Conservation (phyloP, 73 alveolate genomes). For the Symbiodinium pilosum region DNA sequence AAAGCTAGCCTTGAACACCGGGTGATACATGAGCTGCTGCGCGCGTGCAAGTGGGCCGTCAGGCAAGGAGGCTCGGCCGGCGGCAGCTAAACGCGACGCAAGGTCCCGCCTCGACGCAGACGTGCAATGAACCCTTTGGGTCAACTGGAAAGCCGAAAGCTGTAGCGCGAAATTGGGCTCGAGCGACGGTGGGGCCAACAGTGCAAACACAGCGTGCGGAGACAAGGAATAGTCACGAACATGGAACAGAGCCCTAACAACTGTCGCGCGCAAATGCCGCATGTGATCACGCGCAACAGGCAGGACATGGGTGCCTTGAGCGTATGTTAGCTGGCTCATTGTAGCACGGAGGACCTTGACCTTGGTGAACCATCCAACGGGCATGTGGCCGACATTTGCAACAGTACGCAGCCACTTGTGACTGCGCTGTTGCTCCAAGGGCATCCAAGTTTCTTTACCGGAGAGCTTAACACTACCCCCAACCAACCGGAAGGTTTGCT, state of each 20-base stretch:
- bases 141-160: neutral
- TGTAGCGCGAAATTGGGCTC: conserved; percentile 7
- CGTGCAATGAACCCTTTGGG: neutral
- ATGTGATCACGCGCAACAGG: neutral
- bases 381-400: neutral
- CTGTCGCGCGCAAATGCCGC: neutral
- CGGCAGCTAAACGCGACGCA: no score
- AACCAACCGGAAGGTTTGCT: neutral
- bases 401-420: neutral
- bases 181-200: conserved; percentile 5
- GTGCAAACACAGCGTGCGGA: neutral
- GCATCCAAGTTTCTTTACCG: neutral
- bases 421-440: neutral
- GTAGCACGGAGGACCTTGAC: neutral
- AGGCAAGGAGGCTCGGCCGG: neutral
- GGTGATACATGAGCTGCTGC: neutral
- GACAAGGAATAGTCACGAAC: neutral
- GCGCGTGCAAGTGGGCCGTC: neutral
- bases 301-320: conserved; percentile 9
- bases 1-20: neutral
- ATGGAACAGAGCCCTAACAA: neutral
- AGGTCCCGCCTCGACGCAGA: neutral
- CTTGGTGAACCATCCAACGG: neutral
- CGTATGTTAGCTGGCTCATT: neutral
- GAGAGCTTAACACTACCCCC: neutral